These are phyloP conservation scores for Fraxinus nigra DNA, from an alignment of 305 asterid genomes.

Conservation along the genomic window DNA sequence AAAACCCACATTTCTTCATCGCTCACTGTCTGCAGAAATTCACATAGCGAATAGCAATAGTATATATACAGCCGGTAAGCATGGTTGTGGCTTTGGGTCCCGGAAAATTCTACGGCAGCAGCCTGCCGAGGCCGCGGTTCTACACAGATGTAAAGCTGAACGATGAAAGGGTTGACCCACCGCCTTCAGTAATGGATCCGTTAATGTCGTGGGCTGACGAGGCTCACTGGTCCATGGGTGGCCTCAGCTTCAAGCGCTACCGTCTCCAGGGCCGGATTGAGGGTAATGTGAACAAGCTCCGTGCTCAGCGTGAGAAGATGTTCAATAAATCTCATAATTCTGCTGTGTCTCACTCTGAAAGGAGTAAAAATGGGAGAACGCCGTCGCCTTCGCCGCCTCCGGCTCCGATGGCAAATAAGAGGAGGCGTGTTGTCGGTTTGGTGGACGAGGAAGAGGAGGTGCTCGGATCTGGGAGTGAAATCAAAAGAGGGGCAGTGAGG, in stretches of 20 bases:
- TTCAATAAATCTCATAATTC: conserved; percentile 18
- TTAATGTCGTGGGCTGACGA: conserved; percentile 77
- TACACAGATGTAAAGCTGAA: conserved; percentile 61
- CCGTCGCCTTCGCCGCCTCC: conserved; percentile 57
- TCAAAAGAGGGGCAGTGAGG: conserved; percentile 53
- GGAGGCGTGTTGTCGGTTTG: conserved; percentile 53
- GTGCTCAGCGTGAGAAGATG: conserved; percentile 47
- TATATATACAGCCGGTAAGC: background rate
- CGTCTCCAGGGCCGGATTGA: conserved; percentile 95
- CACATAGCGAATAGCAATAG: background rate
- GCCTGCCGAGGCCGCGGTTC: conserved; percentile 81
- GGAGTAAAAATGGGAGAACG: background rate
- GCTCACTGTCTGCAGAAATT: background rate
- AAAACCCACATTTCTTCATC: background rate
- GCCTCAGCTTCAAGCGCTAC: conserved; percentile 67
- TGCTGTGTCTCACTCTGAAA: background rate
- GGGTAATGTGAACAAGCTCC: conserved; percentile 67
- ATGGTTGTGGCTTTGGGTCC: conserved; percentile 89
- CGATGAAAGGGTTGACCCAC: conserved; percentile 74
- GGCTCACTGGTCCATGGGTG: conserved; percentile 99
- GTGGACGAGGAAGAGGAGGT: conserved; percentile 36
- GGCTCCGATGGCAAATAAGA: conserved; percentile 65
- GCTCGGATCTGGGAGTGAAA: background rate
- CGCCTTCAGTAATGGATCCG: conserved; percentile 62
- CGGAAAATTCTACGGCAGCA: conserved; percentile 86